Conservation (phyloP, 495 filamentous ascomycete genomes). For the Mytilinidion resinicola region DNA sequence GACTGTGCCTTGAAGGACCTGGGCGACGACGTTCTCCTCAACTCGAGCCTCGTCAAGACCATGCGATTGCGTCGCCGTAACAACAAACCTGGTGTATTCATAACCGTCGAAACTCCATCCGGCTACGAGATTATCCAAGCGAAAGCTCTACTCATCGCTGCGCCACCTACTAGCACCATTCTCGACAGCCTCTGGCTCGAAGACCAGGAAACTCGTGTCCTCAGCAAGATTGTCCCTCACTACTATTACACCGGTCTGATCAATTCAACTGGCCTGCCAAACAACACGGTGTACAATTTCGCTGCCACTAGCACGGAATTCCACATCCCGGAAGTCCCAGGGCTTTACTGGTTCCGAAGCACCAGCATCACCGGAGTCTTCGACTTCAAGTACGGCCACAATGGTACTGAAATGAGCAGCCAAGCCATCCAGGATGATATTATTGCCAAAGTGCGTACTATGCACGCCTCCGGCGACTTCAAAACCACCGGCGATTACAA, state of each 20-base stretch:
- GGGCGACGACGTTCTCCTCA: slow-evolving; percentile 31
- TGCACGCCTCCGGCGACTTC: background rate
- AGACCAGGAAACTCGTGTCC: slow-evolving; percentile 34
- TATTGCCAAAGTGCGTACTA: background rate
- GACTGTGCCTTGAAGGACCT: slow-evolving; percentile 32
- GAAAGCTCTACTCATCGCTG: slow-evolving; percentile 41
- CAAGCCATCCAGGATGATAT: slow-evolving; percentile 9
- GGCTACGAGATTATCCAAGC: slow-evolving; percentile 38
- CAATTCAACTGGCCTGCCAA: slow-evolving; percentile 38
- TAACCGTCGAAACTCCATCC: slow-evolving; percentile 33
- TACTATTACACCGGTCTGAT: slow-evolving; percentile 43
- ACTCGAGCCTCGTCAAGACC: slow-evolving; percentile 11
- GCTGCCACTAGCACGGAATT: slow-evolving; percentile 26
- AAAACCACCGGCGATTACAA: background rate
- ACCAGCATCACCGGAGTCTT: slow-evolving; percentile 10
- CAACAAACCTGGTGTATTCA: slow-evolving; percentile 13
- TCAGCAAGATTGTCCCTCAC: slow-evolving; percentile 36
- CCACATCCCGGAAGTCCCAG: slow-evolving; percentile 19
- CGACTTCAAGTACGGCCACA: slow-evolving; percentile 13
- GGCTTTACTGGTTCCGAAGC: slow-evolving; percentile 9
- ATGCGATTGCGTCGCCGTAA: slow-evolving; percentile 30
- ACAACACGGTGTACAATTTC: slow-evolving; percentile 30
- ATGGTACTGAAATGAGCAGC: slow-evolving; percentile 11
- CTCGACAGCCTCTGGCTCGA: slow-evolving; percentile 36
- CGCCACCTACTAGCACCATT: slow-evolving; percentile 37